Evolutionary conservation across 495 filamentous ascomycete species (phyloP), one percentile per base, ranked within the genome.

Genomic region (Penicillium arizonense): DNA sequence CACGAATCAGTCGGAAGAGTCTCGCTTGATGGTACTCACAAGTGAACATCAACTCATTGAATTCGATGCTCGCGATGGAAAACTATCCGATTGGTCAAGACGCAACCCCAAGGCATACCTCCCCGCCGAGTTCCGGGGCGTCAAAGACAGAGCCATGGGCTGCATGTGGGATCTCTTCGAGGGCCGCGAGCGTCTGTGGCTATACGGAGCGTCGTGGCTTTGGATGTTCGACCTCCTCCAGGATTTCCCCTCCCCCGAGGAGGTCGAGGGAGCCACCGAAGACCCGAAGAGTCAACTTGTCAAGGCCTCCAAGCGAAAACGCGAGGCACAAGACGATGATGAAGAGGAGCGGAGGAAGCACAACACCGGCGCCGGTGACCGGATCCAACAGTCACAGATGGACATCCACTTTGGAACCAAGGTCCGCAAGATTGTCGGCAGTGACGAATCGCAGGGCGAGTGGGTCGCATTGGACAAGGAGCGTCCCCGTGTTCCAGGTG

Each of bases 141-240:
- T 88, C 24, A 79, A 84, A 43, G 90, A 96, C 65, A 78, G 87
- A 36, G 86, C 86, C 16, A 90, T 90, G 73, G 91, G 92, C 14
- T 84, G 85, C 39, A 63, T 96, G 18, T 99, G 95, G 92, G 90
- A 96, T 63, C 70, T 87, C 2, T 73, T 70, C 21, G 61, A 68
- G 2, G 58, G 60, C 13, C 75, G 74, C 12, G 76, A 87, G 47
- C 79, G 91, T 5, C 69, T 93, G 2, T 97, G 94, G 91, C 67
- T 97, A 7, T 96, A 93, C 65, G 92, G 91, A 10, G 77, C 78
- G 7, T 82, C 81, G 0, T 97, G 91, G 82, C 64, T 99, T 47
- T 96, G 87, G 80, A 97, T 97, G 92, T 82, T 97, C 53, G 90
- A 97, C 67, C 63, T 96, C 5, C 80, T 79, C 5, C 79, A 81